Base-by-base conservation (phyloP, 192 early-diverging fungal genomes). In the Phlyctochytrium arcticum region DNA sequence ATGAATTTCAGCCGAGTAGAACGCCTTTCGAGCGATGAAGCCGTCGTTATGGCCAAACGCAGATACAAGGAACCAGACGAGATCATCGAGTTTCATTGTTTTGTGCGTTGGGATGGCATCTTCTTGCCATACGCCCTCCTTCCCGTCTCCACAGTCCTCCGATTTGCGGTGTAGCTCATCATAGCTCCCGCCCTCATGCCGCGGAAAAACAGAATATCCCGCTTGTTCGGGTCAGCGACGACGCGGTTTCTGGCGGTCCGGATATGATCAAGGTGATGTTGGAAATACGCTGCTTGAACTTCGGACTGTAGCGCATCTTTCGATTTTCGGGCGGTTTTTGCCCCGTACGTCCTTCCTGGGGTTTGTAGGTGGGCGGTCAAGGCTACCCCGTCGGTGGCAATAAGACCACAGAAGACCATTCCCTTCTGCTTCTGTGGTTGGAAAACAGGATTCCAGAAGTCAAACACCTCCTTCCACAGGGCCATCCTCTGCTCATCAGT, bases 171-270 rank as follows among this genome's bases (percentile, higher is more conserved):
- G 23, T 51, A 51, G 26, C 49, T 8, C n/a, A 51, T 15, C 9
- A 23, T 51, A 17, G 8, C 9, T 26, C 23, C 10, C 23, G 49
- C 26, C 49, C 8, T 8, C 9, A 26, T 51, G 23, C 23, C 49
- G 10, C 26, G 49, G 31, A 6, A 61, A 30, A 39, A 61, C 48
- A 61, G 21, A 8, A 61, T 10, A 56, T 61, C 60, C 31, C 60
- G n/a, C 31, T 61, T 61, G 31, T 61, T 61, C 10, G 60, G 60
- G 31, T 61, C 60, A 56, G 6, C 24, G 21, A 17, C 21, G 21
- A 29, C 21, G 9, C 8, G 9, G 21, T 42, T 42, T n/a, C n/a
- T 8, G n/a, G n/a, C 39, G 8, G 8, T 42, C n/a, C 39, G 39
- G 9, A 42, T 10, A 42, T 8, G 9, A 42, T n/a, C 39, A 8